phyloP scores from a whole-genome alignment of 768 basidiomycete species.

The Suillus sp. region DNA sequence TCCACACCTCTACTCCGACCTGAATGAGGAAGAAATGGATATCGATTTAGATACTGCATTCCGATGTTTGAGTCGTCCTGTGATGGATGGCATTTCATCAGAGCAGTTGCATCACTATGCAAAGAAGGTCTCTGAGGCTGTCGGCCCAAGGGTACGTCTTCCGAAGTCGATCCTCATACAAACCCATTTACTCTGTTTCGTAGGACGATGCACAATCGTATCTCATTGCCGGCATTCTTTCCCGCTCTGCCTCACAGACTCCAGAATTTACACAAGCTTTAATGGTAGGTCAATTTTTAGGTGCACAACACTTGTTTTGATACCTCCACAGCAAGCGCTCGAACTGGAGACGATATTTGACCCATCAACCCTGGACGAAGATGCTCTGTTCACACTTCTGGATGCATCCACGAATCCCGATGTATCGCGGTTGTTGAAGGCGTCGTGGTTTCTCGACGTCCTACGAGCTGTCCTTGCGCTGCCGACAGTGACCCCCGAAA shows the following conservation, averaged over 20 bases:
- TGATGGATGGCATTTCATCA: conserved; percentile 54
- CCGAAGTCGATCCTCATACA: conserved; percentile 3
- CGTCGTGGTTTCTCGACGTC: conserved; percentile 36
- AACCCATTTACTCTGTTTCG: conserved; percentile 10
- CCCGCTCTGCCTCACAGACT: conserved; percentile 66
- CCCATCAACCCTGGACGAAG: conserved; percentile 51
- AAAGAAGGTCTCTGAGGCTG: conserved; percentile 51
- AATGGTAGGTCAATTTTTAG: conserved; percentile 40
- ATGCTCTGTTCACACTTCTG: conserved; percentile 55
- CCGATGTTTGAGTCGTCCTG: conserved; percentile 54
- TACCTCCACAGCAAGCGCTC: conserved; percentile 50
- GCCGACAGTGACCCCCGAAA: conserved; percentile 40
- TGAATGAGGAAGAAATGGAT: conserved; percentile 51
- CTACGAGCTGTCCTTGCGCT: conserved; percentile 37
- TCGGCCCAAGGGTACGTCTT: conserved; percentile 55
- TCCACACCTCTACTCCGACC: conserved; percentile 67
- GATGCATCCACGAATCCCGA: conserved; percentile 68
- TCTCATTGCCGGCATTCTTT: conserved; percentile 61
- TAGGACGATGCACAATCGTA: conserved; percentile 61
- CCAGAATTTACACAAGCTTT: conserved; percentile 45
- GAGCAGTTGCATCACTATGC: conserved; percentile 59
- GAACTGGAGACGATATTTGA: conserved; percentile 60
- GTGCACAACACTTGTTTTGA: conserved; percentile 16
- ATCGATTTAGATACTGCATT: conserved; percentile 62
- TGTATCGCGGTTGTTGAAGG: conserved; percentile 55